Evolutionary conservation across 805 yeast genomes (phyloP).

Genomic region (Lachancea meyersii): DNA sequence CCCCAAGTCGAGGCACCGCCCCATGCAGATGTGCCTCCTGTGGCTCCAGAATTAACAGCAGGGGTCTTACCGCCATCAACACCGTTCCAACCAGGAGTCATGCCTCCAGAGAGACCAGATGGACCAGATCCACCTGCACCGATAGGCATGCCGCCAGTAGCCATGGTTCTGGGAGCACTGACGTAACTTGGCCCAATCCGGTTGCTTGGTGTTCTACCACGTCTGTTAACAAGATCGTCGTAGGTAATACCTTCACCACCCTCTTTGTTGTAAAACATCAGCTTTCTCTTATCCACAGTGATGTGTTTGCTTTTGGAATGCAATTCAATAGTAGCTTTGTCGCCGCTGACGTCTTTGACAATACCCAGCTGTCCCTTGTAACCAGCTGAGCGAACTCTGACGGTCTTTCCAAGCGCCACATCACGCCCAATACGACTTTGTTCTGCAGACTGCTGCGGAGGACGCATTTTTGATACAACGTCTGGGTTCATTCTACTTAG

Average conservation of each 20-base stretch:
- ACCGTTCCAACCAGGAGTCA: constrained; percentile 49
- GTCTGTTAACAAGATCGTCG: constrained; percentile 62
- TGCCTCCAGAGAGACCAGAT: constrained; percentile 37
- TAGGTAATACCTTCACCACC: constrained; percentile 68
- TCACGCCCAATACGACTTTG: constrained; percentile 69
- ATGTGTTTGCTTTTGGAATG: constrained; percentile 88
- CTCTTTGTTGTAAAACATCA: constrained; percentile 62
- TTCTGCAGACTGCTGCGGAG: constrained; percentile 50
- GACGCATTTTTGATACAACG: constrained; percentile 39
- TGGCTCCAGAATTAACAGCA: constrained; percentile 32
- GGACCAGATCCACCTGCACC: constrained; percentile 31
- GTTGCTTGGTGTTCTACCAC: constrained; percentile 35
- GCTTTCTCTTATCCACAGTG: constrained; percentile 71
- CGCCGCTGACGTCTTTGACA: constrained; percentile 88
- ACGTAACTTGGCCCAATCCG: constrained; percentile 33
- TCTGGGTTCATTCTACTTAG: constrained; percentile 83
- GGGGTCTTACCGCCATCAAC: constrained; percentile 48
- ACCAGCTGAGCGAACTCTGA: constrained; percentile 81
- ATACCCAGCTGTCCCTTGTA: constrained; percentile 93
- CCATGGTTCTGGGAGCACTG: constrained; percentile 32
- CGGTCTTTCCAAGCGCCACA: constrained; percentile 73
- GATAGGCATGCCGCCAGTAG: constrained; percentile 27
- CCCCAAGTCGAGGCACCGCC: constrained; percentile 39
- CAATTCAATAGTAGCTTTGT: constrained; percentile 83
- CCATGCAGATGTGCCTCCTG: constrained; percentile 30